Evolutionary conservation across 768 basidiomycete species (phyloP).

Genomic region (Porphyrellus cyaneotinctus): DNA sequence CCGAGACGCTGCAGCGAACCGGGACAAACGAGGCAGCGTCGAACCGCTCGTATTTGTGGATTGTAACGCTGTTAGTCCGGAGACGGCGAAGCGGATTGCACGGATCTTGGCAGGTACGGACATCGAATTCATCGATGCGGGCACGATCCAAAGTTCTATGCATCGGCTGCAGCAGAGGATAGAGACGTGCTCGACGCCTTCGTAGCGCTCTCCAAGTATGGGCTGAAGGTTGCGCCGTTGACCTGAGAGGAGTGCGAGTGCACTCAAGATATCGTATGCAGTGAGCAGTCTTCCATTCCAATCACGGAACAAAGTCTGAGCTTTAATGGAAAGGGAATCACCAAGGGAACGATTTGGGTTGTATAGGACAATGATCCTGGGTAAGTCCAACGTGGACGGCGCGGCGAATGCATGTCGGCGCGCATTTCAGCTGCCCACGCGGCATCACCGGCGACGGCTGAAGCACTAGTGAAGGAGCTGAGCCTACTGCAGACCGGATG

Average conservation of each 20-base stretch:
- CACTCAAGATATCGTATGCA: constrained; percentile 62
- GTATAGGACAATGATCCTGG: constrained; percentile 53
- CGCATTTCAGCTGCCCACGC: constrained; percentile 43
- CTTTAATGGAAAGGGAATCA: constrained; percentile 42
- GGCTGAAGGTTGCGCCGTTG: constrained; percentile 44
- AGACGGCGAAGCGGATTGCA: constrained; percentile 46
- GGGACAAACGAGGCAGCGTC: not conserved
- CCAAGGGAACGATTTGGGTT: constrained; percentile 52
- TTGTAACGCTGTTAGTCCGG: constrained; percentile 56
- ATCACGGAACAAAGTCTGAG: not conserved
- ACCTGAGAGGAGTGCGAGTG: constrained; percentile 53
- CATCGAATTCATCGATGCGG: constrained; percentile 50
- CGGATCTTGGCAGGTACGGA: constrained; percentile 37
- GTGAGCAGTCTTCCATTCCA: constrained; percentile 33
- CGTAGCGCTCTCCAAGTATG: constrained; percentile 37
- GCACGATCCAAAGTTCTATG: constrained; percentile 54
- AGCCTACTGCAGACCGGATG: constrained; percentile 43
- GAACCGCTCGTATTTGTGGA: constrained; percentile 42
- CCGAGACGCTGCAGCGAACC: constrained; percentile 3
- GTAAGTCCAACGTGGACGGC: constrained; percentile 27
- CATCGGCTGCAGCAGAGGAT: constrained; percentile 38
- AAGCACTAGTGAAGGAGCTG: constrained; percentile 50
- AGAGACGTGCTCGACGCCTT: constrained; percentile 37
- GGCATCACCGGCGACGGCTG: constrained; percentile 58
- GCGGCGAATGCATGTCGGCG: not conserved